Percentiles rank a stretch among this genome's conserved stretches.
phyloP scores from a whole-genome alignment of 2,329 filamentous ascomycete species.

The Thermomyces lanuginosus region DNA sequence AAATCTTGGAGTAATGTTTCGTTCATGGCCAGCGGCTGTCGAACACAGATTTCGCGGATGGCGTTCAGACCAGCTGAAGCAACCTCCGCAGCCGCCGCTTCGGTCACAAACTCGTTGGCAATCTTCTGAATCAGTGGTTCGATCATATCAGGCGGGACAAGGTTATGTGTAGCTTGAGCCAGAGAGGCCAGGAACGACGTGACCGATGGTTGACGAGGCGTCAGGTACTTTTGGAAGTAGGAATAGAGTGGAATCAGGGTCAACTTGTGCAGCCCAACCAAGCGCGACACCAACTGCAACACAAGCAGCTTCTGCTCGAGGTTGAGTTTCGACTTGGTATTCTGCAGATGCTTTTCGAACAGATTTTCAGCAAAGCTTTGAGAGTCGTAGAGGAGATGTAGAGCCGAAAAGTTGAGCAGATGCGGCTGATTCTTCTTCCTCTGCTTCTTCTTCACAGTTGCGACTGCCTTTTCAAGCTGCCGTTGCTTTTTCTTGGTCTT shows the following conservation, averaged over 20 bases:
- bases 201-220: constrained; percentile 72
- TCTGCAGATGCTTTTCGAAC: constrained; percentile 82
- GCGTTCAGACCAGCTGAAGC: constrained; percentile 83
- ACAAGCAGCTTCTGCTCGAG: constrained; percentile 83
- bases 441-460: constrained; percentile 67
- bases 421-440: constrained; percentile 78
- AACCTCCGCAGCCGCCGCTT: constrained; percentile 80
- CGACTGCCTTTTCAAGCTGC: constrained; percentile 61
- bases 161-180: constrained; percentile 76
- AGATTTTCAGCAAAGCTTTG: constrained; percentile 84
- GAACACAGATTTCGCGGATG: constrained; percentile 81
- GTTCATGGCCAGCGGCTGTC: constrained; percentile 90
- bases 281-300: constrained; percentile 72
- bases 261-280: constrained; percentile 85
- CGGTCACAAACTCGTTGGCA: constrained; percentile 94
- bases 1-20: constrained; percentile 92
- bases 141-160: constrained; percentile 82
- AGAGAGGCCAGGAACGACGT: constrained; percentile 86
- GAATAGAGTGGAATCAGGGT: constrained; percentile 84
- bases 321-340: constrained; percentile 65
- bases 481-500: constrained; percentile 80
- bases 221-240: constrained; percentile 87
- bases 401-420: constrained; percentile 84
- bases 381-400: constrained; percentile 85
- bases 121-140: constrained; percentile 90